Percentiles rank a stretch among this genome's conserved stretches.
Conservation (phyloP, 2,329 filamentous ascomycete species). For the Emydomyces testavorans region DNA sequence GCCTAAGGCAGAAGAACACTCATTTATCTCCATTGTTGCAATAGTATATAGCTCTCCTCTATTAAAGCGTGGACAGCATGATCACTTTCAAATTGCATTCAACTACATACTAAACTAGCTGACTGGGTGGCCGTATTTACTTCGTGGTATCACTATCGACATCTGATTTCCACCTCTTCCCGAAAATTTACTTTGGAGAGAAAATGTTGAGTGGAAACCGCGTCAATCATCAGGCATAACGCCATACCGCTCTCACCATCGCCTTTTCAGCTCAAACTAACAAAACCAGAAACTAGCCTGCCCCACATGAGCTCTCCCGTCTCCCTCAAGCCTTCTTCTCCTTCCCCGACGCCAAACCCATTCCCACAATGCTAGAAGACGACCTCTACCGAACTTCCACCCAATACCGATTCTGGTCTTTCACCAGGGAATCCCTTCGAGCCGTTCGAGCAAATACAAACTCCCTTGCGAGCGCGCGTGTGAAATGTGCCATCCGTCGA, state of each 20-base stretch:
- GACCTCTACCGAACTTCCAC: slow-evolving; percentile 80
- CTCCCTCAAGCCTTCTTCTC: background rate
- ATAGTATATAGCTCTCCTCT: background rate
- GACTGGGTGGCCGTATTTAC: too few relatives aligned
- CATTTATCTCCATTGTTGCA: background rate
- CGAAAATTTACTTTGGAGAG: too few relatives aligned
- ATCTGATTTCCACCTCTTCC: too few relatives aligned
- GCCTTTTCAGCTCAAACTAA: background rate
- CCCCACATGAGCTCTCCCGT: background rate
- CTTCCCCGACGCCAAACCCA: background rate
- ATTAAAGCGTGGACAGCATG: too few relatives aligned
- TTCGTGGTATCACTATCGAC: too few relatives aligned
- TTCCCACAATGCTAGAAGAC: slow-evolving; percentile 64
- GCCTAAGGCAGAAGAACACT: background rate
- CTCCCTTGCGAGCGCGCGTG: slow-evolving; percentile 58
- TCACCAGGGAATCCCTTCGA: slow-evolving; percentile 59
- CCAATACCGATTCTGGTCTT: slow-evolving; percentile 89
- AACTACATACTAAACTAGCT: too few relatives aligned
- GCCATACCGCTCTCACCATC: background rate
- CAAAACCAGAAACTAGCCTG: background rate
- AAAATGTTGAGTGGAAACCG: too few relatives aligned
- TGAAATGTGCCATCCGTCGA: slow-evolving; percentile 46
- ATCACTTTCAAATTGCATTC: too few relatives aligned
- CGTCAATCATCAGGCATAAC: too few relatives aligned
- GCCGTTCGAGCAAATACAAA: slow-evolving; percentile 70